A percentile compares a stretch with the other conserved stretches of the same genome.
phyloP scores from a whole-genome alignment of 2,329 filamentous ascomycete species.

The Talaromyces verruculosus region DNA sequence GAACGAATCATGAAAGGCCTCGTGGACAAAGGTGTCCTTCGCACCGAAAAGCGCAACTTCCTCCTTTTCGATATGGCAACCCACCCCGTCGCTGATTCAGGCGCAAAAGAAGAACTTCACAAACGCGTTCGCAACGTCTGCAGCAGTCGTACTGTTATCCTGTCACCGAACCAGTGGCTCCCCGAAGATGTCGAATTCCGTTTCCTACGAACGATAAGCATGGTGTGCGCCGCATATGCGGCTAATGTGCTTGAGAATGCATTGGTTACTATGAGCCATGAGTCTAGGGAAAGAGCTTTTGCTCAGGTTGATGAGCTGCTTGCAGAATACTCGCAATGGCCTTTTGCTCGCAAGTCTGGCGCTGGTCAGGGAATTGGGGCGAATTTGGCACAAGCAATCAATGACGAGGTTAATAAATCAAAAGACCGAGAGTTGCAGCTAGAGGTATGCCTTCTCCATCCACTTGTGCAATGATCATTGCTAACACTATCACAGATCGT shows the following conservation, averaged over 20 bases:
- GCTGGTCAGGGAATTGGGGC: conserved; percentile 83
- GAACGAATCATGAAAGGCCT: conserved; percentile 95
- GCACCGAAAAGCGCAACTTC: conserved; percentile 99
- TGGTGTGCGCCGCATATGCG: conserved; percentile 97
- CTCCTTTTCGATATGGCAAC: conserved; percentile 99
- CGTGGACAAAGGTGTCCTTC: conserved; percentile 96
- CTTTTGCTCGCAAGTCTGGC: conserved; percentile 77
- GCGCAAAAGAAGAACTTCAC: conserved; percentile 96
- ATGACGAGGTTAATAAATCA: conserved; percentile 79
- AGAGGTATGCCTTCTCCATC: conserved; percentile 63
- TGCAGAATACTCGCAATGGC: conserved; percentile 96
- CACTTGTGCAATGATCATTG: conserved; percentile 21
- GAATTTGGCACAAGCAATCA: conserved; percentile 83
- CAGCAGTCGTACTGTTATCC: conserved; percentile 88
- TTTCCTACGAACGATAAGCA: conserved; percentile 84
- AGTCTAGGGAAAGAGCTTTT: conserved; percentile 90
- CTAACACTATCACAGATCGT: conserved; percentile 59
- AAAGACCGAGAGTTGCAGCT: conserved; percentile 96
- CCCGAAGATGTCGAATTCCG: conserved; percentile 94
- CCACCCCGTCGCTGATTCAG: conserved; percentile 92
- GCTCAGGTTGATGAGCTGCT: conserved; percentile 95
- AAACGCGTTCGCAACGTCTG: conserved; percentile 88
- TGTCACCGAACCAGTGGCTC: conserved; percentile 81
- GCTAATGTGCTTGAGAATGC: conserved; percentile 98
- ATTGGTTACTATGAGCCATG: conserved; percentile 88